Conservation (phyloP, 768 basidiomycete genomes). For the Amanita subjunquillea region DNA sequence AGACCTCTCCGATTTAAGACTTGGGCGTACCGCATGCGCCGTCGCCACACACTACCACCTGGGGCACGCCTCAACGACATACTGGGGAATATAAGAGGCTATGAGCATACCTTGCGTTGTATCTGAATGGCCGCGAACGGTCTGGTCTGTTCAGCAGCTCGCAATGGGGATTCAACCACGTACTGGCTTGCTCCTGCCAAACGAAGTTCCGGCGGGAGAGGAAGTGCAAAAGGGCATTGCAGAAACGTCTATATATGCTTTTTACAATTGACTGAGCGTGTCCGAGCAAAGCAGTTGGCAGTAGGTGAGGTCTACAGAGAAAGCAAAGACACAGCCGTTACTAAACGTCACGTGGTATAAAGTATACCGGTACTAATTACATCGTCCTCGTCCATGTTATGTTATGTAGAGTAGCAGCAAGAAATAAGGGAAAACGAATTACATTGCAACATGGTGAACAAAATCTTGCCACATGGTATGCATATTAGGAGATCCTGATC, state of each 20-base stretch:
- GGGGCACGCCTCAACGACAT: conserved; percentile 7
- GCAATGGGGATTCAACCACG: conserved; percentile 10
- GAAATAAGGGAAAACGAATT: not conserved
- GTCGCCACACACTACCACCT: conserved; percentile 89
- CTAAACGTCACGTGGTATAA: not conserved
- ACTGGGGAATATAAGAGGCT: not conserved
- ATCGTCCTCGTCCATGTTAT: not conserved
- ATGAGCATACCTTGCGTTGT: conserved; percentile 31
- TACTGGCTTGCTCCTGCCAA: conserved; percentile 47
- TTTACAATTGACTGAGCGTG: not conserved
- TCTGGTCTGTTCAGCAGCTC: not conserved
- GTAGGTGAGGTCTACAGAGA: no score
- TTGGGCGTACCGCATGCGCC: conserved; percentile 75
- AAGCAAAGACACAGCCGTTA: no score
- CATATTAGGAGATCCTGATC: conserved; percentile 54
- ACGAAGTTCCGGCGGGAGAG: conserved; percentile 38
- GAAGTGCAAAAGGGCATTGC: conserved; percentile 49
- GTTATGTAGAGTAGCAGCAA: not conserved
- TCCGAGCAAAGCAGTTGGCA: not conserved
- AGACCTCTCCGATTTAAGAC: conserved; percentile 1
- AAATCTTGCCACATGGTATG: conserved; percentile 59
- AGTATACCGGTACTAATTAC: not conserved
- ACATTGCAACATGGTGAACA: conserved; percentile 33
- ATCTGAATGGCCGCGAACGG: conserved; percentile 19
- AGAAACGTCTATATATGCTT: not conserved